phyloP scores from a whole-genome alignment of 106 monocot species.

The Vanilla planifolia region DNA sequence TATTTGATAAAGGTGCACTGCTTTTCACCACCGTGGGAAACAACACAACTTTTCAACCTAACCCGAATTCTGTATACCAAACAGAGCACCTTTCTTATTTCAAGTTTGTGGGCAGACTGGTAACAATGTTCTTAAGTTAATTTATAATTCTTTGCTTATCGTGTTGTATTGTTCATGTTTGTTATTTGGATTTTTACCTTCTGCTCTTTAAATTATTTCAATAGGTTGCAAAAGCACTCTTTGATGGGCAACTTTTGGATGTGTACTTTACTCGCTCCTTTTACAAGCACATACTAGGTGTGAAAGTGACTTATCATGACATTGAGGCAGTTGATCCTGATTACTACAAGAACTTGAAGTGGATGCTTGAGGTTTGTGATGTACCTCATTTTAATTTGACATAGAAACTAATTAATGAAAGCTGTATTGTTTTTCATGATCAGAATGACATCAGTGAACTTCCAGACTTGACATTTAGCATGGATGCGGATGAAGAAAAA shows the following conservation, averaged over 20 bases:
- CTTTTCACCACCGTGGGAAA: conserved; percentile 84
- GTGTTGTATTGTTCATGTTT: neutral
- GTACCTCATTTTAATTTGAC: neutral
- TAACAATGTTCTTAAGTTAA: too few relatives aligned
- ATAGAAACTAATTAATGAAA: neutral
- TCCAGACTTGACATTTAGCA: conserved; percentile 75
- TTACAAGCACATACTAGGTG: conserved; percentile 83
- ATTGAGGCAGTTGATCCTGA: conserved; percentile 86
- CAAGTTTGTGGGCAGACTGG: conserved; percentile 86
- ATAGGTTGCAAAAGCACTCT: conserved; percentile 79
- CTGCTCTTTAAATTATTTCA: neutral
- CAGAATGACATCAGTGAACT: conserved; percentile 78
- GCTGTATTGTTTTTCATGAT: conserved; percentile 9
- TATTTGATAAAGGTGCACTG: conserved; percentile 80
- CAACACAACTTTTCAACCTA: conserved; percentile 70
- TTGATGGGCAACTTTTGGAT: conserved; percentile 85
- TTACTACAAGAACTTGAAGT: conserved; percentile 80
- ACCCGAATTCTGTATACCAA: conserved; percentile 79
- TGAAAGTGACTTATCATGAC: conserved; percentile 82
- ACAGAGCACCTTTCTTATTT: conserved; percentile 86
- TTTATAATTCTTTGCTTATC: neutral
- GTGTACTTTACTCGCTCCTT: conserved; percentile 82
- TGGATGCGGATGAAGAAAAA: conserved; percentile 88
- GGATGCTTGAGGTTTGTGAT: conserved; percentile 76
- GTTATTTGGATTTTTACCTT: neutral